Evolutionary conservation across 75 land plant species (phyloP).

Genomic region (Selaginella tamariscina): DNA sequence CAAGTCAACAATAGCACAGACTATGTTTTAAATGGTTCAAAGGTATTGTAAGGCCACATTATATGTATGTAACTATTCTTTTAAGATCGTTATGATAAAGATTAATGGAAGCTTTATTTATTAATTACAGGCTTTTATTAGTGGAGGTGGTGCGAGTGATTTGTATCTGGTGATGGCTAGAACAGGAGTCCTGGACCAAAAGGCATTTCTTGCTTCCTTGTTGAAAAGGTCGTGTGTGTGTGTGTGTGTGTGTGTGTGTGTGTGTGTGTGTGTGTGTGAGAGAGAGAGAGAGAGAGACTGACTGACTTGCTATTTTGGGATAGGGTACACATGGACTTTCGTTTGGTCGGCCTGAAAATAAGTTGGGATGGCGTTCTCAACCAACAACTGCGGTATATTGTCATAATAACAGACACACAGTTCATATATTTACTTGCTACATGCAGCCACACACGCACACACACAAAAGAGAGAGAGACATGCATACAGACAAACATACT

Average conservation of each 20-base stretch:
- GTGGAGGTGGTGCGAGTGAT: conserved; percentile 39
- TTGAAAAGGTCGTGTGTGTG: conserved; percentile 27
- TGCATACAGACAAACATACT: too few species aligned
- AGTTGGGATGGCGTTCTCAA: conserved; percentile 39
- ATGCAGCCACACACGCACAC: too few species aligned
- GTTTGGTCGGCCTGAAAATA: conserved; percentile 37
- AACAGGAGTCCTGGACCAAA: conserved; percentile 32
- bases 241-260: not conserved
- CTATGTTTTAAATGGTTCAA: conserved; percentile 33
- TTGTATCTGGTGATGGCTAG: conserved; percentile 38
- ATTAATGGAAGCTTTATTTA: not conserved
- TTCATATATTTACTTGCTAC: too few species aligned
- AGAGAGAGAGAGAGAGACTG: too few species aligned
- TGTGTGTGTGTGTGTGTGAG: not conserved
- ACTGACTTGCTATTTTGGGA: too few species aligned
- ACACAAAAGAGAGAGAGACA: too few species aligned
- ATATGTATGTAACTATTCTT: too few species aligned
- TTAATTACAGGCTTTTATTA: conserved; percentile 36
- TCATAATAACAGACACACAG: not conserved
- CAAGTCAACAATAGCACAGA: conserved; percentile 24
- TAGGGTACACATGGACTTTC: conserved; percentile 34
- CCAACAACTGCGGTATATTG: conserved; percentile 31
- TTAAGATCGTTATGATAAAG: too few species aligned
- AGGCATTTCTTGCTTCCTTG: conserved; percentile 34
- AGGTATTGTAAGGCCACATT: conserved; percentile 17